phyloP scores from a whole-genome alignment of 163 green algal species.

The Trebouxia gelatinosa region DNA sequence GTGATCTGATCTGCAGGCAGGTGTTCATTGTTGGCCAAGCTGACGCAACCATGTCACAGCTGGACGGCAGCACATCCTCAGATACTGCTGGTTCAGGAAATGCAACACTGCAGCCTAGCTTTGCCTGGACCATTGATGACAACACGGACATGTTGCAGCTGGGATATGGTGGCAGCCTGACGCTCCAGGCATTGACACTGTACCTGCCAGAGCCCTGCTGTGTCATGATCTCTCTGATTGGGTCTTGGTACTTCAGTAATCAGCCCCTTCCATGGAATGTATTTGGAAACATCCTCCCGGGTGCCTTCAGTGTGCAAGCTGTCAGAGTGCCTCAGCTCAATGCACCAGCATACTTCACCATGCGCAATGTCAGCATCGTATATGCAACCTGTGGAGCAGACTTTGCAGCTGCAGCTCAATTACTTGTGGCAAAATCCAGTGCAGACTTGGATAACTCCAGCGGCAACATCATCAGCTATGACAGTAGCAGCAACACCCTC shows the following conservation, averaged over 20 bases:
- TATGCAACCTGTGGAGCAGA: not conserved
- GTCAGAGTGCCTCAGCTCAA: conserved; percentile 8
- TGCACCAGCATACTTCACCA: not conserved
- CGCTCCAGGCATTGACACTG: not conserved
- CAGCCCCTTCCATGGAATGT: conserved; percentile 20
- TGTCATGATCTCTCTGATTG: not conserved
- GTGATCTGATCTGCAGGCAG: not conserved
- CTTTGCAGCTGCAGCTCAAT: conserved; percentile 2
- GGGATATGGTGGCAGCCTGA: not conserved
- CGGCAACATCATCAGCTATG: not conserved
- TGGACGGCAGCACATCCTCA: not conserved
- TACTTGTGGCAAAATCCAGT: not conserved
- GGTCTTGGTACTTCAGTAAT: conserved; percentile 21
- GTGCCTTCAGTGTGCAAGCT: conserved; percentile 21
- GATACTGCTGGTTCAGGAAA: not conserved
- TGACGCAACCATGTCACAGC: too few species aligned
- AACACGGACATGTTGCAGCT: conserved; percentile 18
- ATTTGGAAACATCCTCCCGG: conserved; percentile 9
- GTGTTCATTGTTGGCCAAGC: not conserved
- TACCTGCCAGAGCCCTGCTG: conserved; percentile 1
- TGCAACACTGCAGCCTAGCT: not conserved
- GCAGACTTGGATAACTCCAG: not conserved
- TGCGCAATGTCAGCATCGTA: not conserved
- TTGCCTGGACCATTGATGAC: conserved; percentile 1
- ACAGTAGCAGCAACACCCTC: too few species aligned